Evolutionary conservation across 2,329 filamentous ascomycete genomes (phyloP).

Genomic region (Ophiocordyceps robertsii): DNA sequence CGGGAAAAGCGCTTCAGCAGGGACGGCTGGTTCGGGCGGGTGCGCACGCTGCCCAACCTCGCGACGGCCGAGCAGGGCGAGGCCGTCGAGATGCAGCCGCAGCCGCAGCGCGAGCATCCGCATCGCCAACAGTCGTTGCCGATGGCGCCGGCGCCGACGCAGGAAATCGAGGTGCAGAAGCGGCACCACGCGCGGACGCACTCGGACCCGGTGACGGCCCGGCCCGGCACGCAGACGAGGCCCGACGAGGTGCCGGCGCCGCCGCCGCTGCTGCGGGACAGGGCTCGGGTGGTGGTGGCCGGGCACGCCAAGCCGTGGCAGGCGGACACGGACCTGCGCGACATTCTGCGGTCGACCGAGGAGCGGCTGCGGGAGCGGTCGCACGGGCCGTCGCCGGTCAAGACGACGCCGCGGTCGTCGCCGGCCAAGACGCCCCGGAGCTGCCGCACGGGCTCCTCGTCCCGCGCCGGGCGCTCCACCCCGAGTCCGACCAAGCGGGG

Average conservation of each 20-base stretch:
- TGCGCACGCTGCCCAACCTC: conserved; percentile 23
- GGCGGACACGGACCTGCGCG: conserved; percentile 33
- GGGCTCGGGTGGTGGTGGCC: conserved; percentile 3
- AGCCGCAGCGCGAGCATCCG: neutral
- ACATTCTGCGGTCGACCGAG: conserved; percentile 40
- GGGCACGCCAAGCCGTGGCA: conserved; percentile 7
- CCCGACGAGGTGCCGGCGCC: conserved; percentile 10
- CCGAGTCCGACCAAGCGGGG: conserved; percentile 16
- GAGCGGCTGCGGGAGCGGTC: conserved; percentile 30
- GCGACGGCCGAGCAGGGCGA: conserved; percentile 12
- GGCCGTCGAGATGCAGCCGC: conserved; percentile 1
- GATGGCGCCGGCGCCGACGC: neutral
- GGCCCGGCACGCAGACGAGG: neutral
- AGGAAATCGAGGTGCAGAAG: conserved; percentile 8
- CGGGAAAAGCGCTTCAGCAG: conserved; percentile 9
- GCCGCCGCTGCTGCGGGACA: conserved; percentile 2
- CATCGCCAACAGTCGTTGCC: conserved; percentile 1
- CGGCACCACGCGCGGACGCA: neutral
- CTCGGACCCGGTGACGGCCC: conserved; percentile 1
- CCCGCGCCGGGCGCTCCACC: conserved; percentile 7
- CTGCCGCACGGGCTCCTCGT: conserved; percentile 1
- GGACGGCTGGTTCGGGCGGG: conserved; percentile 19
- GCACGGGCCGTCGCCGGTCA: conserved; percentile 7
- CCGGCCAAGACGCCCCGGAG: neutral
- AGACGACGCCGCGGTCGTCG: conserved; percentile 6